Percentiles rank a stretch among this genome's conserved stretches.
These are phyloP conservation scores for Phalaenopsis aphrodite DNA, from an alignment of 106 monocot species.

Conservation along the genomic window DNA sequence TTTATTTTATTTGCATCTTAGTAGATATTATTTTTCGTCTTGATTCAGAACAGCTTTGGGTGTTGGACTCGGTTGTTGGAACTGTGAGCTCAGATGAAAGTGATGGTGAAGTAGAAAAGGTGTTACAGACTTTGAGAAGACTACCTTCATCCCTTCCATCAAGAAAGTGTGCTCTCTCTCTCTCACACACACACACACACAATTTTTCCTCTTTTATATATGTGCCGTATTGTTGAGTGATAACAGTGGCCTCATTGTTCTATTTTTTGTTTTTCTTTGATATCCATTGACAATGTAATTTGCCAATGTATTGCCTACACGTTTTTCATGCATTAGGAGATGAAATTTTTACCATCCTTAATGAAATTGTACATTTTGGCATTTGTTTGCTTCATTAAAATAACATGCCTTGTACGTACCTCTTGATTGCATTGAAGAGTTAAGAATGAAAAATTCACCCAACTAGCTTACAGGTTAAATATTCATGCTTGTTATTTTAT, in stretches of 20 bases:
- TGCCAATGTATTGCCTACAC: background rate
- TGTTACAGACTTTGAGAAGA: slow-evolving; percentile 55
- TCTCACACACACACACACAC: background rate
- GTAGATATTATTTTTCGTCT: background rate
- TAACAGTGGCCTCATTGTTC: background rate
- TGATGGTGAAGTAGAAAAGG: slow-evolving; percentile 83
- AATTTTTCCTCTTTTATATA: background rate
- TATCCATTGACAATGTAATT: background rate
- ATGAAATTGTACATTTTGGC: background rate
- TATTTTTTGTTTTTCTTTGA: background rate
- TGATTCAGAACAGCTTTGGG: slow-evolving; percentile 90
- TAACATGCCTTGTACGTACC: background rate
- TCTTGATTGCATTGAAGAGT: no score
- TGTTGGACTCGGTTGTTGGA: slow-evolving; percentile 89
- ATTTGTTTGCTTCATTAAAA: background rate
- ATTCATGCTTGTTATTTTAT: no score
- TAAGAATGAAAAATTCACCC: background rate
- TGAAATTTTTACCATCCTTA: background rate
- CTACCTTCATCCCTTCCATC: slow-evolving; percentile 76
- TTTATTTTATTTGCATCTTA: no score
- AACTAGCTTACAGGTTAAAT: background rate
- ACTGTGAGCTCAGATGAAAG: slow-evolving; percentile 47
- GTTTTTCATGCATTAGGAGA: background rate
- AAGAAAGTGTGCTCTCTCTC: slow-evolving; percentile 45
- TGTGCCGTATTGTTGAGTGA: background rate